Conservation (phyloP, 83 land plant genomes). For the Picea mariana region DNA sequence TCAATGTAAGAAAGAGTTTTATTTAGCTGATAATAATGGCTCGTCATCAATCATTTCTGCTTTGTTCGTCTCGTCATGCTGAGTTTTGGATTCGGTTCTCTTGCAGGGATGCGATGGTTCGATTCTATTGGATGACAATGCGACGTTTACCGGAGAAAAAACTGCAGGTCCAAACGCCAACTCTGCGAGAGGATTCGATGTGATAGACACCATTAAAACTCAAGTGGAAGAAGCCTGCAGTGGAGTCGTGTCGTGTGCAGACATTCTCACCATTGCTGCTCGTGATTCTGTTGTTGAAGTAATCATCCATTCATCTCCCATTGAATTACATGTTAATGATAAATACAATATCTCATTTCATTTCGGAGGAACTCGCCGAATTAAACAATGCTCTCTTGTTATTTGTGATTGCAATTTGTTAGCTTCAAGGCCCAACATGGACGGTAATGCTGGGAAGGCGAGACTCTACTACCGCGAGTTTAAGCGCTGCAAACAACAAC, state of each 20-base stretch:
- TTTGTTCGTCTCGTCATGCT: no score
- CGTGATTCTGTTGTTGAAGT: not conserved
- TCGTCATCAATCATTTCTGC: no score
- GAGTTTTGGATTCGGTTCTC: no score
- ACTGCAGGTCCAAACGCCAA: not conserved
- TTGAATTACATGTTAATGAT: no score
- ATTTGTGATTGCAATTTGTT: no score
- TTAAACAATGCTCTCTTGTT: no score
- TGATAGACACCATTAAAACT: not conserved
- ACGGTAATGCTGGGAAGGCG: constrained; percentile 51
- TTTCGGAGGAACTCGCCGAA: no score
- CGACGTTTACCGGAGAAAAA: not conserved
- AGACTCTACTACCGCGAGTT: constrained; percentile 49
- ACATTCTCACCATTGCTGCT: constrained; percentile 4
- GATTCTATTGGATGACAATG: not conserved
- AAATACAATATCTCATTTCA: no score
- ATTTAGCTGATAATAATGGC: no score
- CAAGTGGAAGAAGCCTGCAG: not conserved
- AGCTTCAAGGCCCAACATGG: constrained; percentile 53
- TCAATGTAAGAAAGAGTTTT: no score
- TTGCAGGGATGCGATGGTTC: no score
- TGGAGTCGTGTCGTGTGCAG: not conserved
- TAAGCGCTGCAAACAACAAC: constrained; percentile 41
- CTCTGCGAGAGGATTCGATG: not conserved
- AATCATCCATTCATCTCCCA: no score